phyloP scores from a whole-genome alignment of 371 early-diverging fungal genomes.

The Lichtheimia ornata region DNA sequence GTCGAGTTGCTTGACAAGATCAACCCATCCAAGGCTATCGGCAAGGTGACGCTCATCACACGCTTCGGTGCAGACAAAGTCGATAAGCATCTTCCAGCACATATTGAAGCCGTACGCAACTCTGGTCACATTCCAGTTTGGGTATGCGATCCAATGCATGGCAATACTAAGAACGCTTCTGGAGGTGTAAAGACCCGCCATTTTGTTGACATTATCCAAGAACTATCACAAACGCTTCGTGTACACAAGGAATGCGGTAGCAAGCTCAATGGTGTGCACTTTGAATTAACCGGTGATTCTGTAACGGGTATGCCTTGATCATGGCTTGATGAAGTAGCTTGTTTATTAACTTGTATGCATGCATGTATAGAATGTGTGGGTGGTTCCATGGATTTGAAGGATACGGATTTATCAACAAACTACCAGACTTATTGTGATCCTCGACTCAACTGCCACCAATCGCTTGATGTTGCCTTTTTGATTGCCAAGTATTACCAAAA shows the following conservation, averaged over 20 bases:
- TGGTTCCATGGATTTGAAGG: conserved; percentile 90
- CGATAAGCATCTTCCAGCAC: conserved; percentile 78
- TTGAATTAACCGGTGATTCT: conserved; percentile 93
- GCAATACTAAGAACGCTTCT: conserved; percentile 86
- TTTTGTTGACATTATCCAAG: conserved; percentile 81
- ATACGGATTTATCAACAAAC: conserved; percentile 79
- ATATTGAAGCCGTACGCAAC: conserved; percentile 85
- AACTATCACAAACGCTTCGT: conserved; percentile 79
- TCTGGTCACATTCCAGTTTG: conserved; percentile 91
- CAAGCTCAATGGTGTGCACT: conserved; percentile 92
- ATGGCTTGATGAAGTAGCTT: neutral
- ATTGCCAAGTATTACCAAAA: conserved; percentile 85
- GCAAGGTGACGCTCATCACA: conserved; percentile 93
- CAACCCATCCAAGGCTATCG: conserved; percentile 84
- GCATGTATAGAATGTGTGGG: conserved; percentile 86
- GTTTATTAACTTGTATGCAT: neutral
- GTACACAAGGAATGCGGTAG: conserved; percentile 79
- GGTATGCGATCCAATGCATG: conserved; percentile 98
- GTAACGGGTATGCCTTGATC: conserved; percentile 61
- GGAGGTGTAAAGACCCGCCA: conserved; percentile 90
- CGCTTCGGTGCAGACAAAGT: conserved; percentile 91
- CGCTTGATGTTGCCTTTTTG: conserved; percentile 93
- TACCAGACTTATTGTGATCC: conserved; percentile 96
- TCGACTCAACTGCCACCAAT: conserved; percentile 94
- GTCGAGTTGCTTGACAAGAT: conserved; percentile 80